These are phyloP conservation scores for Solanum chmielewskii DNA, from an alignment of 257 asterid species.

Conservation along the genomic window DNA sequence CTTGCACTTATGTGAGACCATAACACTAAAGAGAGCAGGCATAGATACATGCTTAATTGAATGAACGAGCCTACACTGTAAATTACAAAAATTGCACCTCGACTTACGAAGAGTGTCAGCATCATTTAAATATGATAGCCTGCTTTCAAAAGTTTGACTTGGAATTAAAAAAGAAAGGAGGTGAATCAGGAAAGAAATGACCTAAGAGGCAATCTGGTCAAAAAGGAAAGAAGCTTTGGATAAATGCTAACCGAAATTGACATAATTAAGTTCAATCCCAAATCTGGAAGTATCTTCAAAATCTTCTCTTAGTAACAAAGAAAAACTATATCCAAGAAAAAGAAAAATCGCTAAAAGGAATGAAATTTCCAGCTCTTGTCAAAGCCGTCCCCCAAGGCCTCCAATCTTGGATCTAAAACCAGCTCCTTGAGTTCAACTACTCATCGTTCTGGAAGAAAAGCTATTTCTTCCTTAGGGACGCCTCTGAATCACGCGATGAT, in stretches of 20 bases:
- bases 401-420: neutral
- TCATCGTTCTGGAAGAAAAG: neutral
- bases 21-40: neutral
- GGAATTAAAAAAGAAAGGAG: neutral
- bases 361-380: conserved; percentile 10
- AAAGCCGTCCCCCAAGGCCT: neutral
- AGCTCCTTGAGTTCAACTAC: neutral
- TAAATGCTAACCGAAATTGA: neutral
- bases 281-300: neutral
- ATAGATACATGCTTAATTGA: neutral
- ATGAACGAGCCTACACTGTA: neutral
- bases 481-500: conserved; percentile 16
- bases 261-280: neutral
- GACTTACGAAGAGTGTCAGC: neutral
- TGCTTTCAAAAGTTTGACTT: neutral
- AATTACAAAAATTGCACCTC: neutral
- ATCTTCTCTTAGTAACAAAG: neutral
- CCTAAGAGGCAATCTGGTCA: neutral
- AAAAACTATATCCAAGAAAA: conserved; percentile 16
- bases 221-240: neutral
- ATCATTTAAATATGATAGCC: neutral
- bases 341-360: conserved; percentile 33
- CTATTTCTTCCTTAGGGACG: neutral
- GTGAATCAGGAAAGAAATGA: neutral
- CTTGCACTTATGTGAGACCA: neutral